Conservation (phyloP, 106 monocot species). For the Chionographis japonica region DNA sequence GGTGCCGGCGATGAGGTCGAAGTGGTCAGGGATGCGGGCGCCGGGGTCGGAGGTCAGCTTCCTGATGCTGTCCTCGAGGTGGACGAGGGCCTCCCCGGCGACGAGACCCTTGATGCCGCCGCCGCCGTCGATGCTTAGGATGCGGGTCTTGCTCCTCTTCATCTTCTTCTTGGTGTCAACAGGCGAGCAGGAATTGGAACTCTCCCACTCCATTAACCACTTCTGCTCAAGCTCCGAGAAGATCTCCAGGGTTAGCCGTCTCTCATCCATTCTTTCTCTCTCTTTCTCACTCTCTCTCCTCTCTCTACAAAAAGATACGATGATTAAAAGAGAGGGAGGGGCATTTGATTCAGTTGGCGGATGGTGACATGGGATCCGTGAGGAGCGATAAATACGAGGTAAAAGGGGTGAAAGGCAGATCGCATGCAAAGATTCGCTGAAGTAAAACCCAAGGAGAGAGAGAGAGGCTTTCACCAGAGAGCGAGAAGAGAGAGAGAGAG, state of each 20-base stretch:
- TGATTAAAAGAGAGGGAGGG: too few species aligned
- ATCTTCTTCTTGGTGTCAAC: neutral
- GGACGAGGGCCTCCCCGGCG: constrained; percentile 16
- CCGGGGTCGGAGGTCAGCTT: constrained; percentile 8
- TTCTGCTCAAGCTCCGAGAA: constrained; percentile 35
- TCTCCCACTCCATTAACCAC: constrained; percentile 16
- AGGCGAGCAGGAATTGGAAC: neutral
- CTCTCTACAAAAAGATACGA: too few species aligned
- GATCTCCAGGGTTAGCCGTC: constrained; percentile 27
- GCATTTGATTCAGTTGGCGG: too few species aligned
- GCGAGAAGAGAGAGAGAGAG: too few species aligned
- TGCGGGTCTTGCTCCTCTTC: constrained; percentile 2
- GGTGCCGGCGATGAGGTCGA: constrained; percentile 36
- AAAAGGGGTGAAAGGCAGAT: too few species aligned
- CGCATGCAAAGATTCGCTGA: too few species aligned
- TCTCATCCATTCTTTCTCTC: constrained; percentile 15
- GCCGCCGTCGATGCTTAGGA: constrained; percentile 42
- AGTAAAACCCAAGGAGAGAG: too few species aligned
- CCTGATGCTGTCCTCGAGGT: constrained; percentile 22
- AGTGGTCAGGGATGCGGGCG: constrained; percentile 30
- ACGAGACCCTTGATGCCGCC: constrained; percentile 15
- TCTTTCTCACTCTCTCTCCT: too few species aligned
- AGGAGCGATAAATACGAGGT: too few species aligned
- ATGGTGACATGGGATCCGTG: too few species aligned
- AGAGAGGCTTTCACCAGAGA: too few species aligned